A percentile compares a stretch with the other conserved stretches of the same genome.
Evolutionary conservation across 768 basidiomycete species (phyloP).

Genomic region (Kwoniella europaea): DNA sequence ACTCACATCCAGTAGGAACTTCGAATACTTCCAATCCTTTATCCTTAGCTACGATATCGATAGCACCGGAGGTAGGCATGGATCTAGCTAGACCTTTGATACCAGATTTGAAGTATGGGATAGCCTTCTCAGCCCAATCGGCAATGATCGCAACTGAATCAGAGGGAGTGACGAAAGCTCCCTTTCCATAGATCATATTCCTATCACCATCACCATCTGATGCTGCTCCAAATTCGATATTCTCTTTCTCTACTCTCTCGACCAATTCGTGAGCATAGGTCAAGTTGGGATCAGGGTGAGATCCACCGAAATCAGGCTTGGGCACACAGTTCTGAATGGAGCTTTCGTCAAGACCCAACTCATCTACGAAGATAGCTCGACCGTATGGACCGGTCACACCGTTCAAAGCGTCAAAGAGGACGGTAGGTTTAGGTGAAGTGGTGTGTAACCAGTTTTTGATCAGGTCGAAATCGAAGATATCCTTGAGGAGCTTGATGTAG

Average conservation of each 20-base stretch:
- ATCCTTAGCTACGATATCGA: constrained; percentile 92
- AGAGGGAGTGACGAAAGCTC: constrained; percentile 95
- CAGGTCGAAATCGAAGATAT: constrained; percentile 90
- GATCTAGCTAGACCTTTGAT: constrained; percentile 94
- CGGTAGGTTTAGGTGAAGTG: constrained; percentile 64
- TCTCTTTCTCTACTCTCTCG: constrained; percentile 81
- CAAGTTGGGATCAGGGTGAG: constrained; percentile 97
- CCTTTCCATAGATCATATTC: constrained; percentile 99
- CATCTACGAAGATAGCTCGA: constrained; percentile 78
- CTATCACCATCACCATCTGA: constrained; percentile 97
- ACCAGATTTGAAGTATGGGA: constrained; percentile 67
- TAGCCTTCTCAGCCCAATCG: constrained; percentile 73
- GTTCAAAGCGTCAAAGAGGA: constrained; percentile 93
- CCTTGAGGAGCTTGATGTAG: constrained; percentile 80
- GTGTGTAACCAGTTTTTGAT: constrained; percentile 88
- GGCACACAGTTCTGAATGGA: constrained; percentile 90
- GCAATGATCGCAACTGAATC: constrained; percentile 99
- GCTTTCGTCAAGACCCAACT: constrained; percentile 76
- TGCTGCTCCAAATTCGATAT: constrained; percentile 92
- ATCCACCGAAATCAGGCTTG: constrained; percentile 93
- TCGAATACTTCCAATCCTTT: constrained; percentile 93
- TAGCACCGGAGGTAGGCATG: constrained; percentile 97
- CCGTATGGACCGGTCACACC: constrained; percentile 99
- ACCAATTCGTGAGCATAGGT: constrained; percentile 96
- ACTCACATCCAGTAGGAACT: constrained; percentile 81